Evolutionary conservation across 352 stramenopile species (phyloP), one percentile per base, ranked within the genome.

Genomic region (Phytophthora boehmeriae): DNA sequence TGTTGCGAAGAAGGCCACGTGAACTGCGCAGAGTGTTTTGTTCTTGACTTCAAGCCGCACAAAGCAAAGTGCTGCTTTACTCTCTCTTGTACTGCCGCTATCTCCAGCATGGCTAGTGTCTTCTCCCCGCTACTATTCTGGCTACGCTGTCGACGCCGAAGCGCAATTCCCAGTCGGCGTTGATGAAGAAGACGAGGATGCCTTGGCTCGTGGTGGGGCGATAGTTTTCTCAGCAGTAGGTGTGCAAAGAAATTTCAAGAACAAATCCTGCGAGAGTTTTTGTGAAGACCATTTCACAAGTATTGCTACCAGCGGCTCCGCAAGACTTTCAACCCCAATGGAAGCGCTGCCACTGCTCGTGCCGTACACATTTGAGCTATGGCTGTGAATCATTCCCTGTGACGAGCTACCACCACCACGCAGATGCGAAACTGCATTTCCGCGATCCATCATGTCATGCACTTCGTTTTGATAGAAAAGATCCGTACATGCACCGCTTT

Each of bases 1-100:
- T 17, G 81, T 89, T n/a, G 86, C 80, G 38, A 93, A 96, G 45
- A 96, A 96, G n/a, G 88, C 88, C 27, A 94, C 80, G 57, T 96
- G 83, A 32, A 96, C 62, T 20, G 83, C 79, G 14, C 85, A 83
- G 1, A 96, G 54, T 16, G 85, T 90, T 55, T 89, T 87, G 64
- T 82, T 92, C 49, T 92, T 94, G 28, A 86, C 70, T 55, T 95
- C 86, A 8, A 95, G 50, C 11, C 88, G 83, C 4, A 95, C 83
- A 57, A 96, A 95, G 45, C 88, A 96, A 28, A 96, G 56, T 25
- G 87, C 81, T 46, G 68, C 74, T 41, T 78, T 87, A 46, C 66
- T 83, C 39, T 74, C 76, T 58, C 58, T 72, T 32, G 38, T 30
- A 19, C 22, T 63, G 41, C n/a, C 63, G 28, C 14, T 64, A 17